Conservation (phyloP, 1,284 basidiomycete genomes). For the Tilletia caries region DNA sequence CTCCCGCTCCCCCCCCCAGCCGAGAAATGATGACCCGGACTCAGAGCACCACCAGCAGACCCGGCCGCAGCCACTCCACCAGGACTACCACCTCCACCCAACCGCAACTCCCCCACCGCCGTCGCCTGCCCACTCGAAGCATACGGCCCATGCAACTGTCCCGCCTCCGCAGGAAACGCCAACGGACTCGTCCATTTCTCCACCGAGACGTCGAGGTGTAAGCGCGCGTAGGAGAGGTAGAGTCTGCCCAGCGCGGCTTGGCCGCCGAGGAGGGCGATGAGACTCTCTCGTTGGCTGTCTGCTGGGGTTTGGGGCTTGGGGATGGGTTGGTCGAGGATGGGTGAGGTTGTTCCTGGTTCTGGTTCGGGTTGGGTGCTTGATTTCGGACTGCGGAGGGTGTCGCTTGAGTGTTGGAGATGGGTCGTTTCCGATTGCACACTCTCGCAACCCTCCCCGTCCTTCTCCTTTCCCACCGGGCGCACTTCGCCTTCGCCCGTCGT, state of each 20-base stretch:
- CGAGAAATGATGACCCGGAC: neutral
- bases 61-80: neutral
- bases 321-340: too few species aligned
- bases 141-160: slow-evolving; percentile 1
- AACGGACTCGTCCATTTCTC: slow-evolving; percentile 12
- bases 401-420: neutral
- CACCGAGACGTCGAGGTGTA: slow-evolving; percentile 3
- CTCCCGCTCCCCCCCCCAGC: too few species aligned
- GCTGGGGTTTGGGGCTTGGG: neutral
- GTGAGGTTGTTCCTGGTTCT: neutral
- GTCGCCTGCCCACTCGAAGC: too few species aligned
- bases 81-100: neutral
- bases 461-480: too few species aligned
- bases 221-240: neutral
- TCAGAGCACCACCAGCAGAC: neutral
- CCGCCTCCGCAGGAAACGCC: neutral
- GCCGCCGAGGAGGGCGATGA: neutral
- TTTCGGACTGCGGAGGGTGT: slow-evolving; percentile 1
- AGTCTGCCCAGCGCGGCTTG: slow-evolving; percentile 4
- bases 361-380: neutral
- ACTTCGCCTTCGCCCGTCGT: too few species aligned
- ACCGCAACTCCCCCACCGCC: neutral
- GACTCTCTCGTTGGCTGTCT: neutral
- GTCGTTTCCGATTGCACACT: neutral
- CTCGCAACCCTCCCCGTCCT: too few species aligned